Base-by-base conservation (phyloP, 306 rosid species). In the Cicer judaicum region DNA sequence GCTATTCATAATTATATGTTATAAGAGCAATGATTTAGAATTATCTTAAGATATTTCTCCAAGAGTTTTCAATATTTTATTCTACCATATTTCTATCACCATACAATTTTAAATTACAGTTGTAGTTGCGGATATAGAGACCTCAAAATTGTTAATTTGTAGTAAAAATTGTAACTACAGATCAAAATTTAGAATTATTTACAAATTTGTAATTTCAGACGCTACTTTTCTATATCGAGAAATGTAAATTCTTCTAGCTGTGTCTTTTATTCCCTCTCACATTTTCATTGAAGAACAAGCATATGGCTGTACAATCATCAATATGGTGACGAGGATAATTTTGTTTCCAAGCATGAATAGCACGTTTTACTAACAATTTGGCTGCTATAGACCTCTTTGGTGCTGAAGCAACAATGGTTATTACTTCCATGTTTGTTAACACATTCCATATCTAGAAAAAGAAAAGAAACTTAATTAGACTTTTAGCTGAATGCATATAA, bases 361-460 rank as follows among this genome's bases (percentile, higher is more conserved):
- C 98, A n/a, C 73, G 79, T 12, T 72, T 80, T 3, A 89, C 94
- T 54, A 91, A 13, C 68, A 83, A 53, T 69, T 85, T 88, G 1
- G 98, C 97, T 19, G 97, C 98, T 56, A 21, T 50, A 12, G 89
- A 87, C 72, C 89, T 81, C 52, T 39, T 89, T 78, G 69, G 85
- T 19, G 92, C 87, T 5, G 92, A 87, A 44, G 89, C 88, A 61
- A 91, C 93, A 70, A 89, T 82, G 70, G 64, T 83, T 48, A 93
- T 80, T 43, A 88, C 97, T 77, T 91, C 91, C 7, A 5, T 65
- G 80, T 93, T 93, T 18, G 97, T 67, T 29, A 93, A 59, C 47
- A 87, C 97, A 82, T 88, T 93, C 98, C 97, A 91, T 47, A 93
- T 16, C 98, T 93, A 88, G 42, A 53, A 10, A 18, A 62, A n/a